phyloP scores from a whole-genome alignment of 257 asterid genomes.

The Perilla frutescens region DNA sequence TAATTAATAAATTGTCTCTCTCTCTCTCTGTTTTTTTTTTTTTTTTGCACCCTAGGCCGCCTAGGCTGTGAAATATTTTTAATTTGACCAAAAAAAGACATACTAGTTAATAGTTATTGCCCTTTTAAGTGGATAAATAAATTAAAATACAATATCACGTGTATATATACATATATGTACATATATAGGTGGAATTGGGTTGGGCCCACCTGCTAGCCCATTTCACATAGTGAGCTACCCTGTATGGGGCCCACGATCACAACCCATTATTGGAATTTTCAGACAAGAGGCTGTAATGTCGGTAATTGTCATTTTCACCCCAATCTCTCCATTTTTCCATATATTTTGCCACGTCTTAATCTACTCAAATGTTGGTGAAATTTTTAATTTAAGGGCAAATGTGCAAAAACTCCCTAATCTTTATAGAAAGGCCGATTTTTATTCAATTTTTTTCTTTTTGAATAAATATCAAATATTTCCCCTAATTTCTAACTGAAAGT shows the following conservation, averaged over 20 bases:
- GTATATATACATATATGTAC: background rate
- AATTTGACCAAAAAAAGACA: background rate
- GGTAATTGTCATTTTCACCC: conserved; percentile 43
- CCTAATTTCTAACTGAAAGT: too few relatives aligned
- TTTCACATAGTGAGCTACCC: conserved; percentile 40
- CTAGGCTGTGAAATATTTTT: background rate
- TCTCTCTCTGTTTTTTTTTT: too few relatives aligned
- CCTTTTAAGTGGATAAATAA: background rate
- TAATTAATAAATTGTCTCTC: background rate
- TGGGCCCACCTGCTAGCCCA: conserved; percentile 39
- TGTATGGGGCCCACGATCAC: conserved; percentile 35
- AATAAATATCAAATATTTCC: too few relatives aligned
- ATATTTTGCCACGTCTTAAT: conserved; percentile 1
- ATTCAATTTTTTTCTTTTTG: too few relatives aligned
- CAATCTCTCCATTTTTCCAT: background rate
- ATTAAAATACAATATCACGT: background rate
- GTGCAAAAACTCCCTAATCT: too few relatives aligned
- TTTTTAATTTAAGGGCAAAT: too few relatives aligned
- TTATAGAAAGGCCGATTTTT: too few relatives aligned
- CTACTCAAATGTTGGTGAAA: background rate
- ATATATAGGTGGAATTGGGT: conserved; percentile 15
- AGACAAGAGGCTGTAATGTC: conserved; percentile 35
- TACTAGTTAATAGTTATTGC: background rate
- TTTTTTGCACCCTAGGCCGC: background rate
- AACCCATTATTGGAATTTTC: conserved; percentile 41